Percentiles rank a stretch among this genome's conserved stretches.
Conservation (phyloP, 306 rosid genomes). For the Sicyos edulis region DNA sequence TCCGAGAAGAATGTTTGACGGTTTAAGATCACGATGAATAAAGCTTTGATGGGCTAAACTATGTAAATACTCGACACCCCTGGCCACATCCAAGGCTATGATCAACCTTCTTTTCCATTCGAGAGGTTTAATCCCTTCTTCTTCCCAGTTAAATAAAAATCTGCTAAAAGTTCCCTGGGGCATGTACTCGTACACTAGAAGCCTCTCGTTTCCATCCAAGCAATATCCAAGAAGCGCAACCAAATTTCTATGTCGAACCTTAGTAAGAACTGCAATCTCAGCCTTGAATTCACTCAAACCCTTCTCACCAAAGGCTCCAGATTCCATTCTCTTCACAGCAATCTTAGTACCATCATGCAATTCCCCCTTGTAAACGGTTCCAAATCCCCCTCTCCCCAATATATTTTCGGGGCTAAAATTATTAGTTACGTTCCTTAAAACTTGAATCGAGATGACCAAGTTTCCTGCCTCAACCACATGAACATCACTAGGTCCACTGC, state of each 20-base stretch:
- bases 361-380: constrained; percentile 75
- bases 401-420: constrained; percentile 53
- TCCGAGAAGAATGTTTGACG: constrained; percentile 88
- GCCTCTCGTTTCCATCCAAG: constrained; percentile 76
- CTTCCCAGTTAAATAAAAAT: constrained; percentile 52
- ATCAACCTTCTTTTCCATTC: constrained; percentile 72
- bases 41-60: constrained; percentile 67
- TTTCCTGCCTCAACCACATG: constrained; percentile 52
- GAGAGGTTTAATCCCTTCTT: constrained; percentile 51
- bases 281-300: constrained; percentile 64
- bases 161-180: constrained; percentile 70
- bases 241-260: constrained; percentile 74
- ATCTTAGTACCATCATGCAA: constrained; percentile 82
- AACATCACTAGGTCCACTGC: constrained; percentile 35
- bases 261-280: constrained; percentile 79
- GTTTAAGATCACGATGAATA: constrained; percentile 90
- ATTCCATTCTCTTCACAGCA: constrained; percentile 92
- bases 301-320: constrained; percentile 52
- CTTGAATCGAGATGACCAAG: constrained; percentile 64
- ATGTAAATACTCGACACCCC: constrained; percentile 91
- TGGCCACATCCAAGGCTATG: constrained; percentile 86
- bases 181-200: constrained; percentile 88
- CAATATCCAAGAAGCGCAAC: constrained; percentile 89
- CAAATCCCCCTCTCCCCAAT: constrained; percentile 82
- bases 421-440: constrained; percentile 58